A percentile compares a stretch with the other conserved stretches of the same genome.
Conservation (phyloP, 352 stramenopile genomes). For the Globisporangium iwayamae region DNA sequence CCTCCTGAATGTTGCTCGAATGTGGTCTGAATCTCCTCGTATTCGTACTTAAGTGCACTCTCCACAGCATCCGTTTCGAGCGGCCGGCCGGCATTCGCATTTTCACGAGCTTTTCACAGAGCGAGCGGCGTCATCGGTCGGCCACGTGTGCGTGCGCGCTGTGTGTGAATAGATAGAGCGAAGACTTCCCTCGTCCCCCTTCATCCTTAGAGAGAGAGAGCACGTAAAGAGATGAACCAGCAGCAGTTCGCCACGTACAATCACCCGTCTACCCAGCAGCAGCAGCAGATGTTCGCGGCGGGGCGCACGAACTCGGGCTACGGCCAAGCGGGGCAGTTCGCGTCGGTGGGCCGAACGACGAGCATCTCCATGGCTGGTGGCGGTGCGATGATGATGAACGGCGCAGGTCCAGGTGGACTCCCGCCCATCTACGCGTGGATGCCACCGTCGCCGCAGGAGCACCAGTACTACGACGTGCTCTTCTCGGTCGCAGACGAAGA, state of each 20-base stretch:
- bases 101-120: neutral
- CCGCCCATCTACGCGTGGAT: slow-evolving; percentile 45
- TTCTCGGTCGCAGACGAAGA: slow-evolving; percentile 90
- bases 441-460: slow-evolving; percentile 57
- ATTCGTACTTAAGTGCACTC: neutral
- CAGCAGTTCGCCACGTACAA: slow-evolving; percentile 61
- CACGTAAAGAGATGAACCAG: slow-evolving; percentile 32
- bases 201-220: neutral
- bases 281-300: slow-evolving; percentile 43
- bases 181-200: neutral
- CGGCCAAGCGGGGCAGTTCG: slow-evolving; percentile 29
- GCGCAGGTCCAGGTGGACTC: neutral
- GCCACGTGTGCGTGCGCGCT: neutral
- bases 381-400: slow-evolving; percentile 3
- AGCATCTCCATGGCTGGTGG: slow-evolving; percentile 15
- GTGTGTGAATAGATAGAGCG: neutral
- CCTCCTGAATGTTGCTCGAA: neutral
- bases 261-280: slow-evolving; percentile 25
- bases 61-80: neutral
- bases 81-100: neutral
- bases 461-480: slow-evolving; percentile 89
- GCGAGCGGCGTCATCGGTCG: neutral
- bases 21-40: neutral
- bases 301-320: slow-evolving; percentile 28
- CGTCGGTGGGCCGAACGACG: slow-evolving; percentile 26